Evolutionary conservation across 345 rosid species (phyloP), one percentile per base, ranked within the genome.

Genomic region (Arabidopsis suecica): DNA sequence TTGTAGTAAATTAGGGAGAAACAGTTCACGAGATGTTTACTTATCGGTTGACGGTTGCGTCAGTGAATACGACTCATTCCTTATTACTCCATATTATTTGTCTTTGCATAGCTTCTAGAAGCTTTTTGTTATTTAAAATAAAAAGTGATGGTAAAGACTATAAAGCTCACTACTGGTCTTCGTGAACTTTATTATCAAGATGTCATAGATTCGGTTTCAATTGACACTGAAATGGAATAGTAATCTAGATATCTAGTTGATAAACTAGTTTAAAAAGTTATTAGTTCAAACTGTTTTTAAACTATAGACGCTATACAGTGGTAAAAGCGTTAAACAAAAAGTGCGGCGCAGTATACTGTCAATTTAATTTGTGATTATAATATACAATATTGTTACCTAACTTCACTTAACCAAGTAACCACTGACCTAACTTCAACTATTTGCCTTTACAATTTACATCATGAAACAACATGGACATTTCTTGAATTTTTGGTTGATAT

Each of bases 41-140:
- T 23, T 16, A 36, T 75, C 13, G 47, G 79, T 67, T 75, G 79
- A 68, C 45, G 11, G 38, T 68, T 68, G 79, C 74, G 74, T 75
- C 56, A 48, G 67, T 37, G 61, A 56, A 2, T 58, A 48, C 73
- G 73, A 66, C 61, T 38, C 53, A 18, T 12, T 74, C 49, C 48
- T 28, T 23, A 18, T 34, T 3, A 63, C 34, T 45, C 11, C 18
- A 16, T 34, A 7, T 45, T n/a, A 44, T 58, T 33, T 59, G 28
- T 49, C 10, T 36, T 30, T 57, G 9, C 42, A 50, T 49, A 60
- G 42, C 53, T 72, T 72, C 68, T 50, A 72, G 76, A 61, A 49
- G 40, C 12, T 48, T 13, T 6, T 7, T 28, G 3, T 6, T 8
- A 1, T 36, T 42, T 25, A 9, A 64, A 49, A 7, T 1, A 3